Evolutionary conservation across 148 eudicot species (phyloP), one percentile per base, ranked within the genome.

Genomic region (Salicornia ramosissima): DNA sequence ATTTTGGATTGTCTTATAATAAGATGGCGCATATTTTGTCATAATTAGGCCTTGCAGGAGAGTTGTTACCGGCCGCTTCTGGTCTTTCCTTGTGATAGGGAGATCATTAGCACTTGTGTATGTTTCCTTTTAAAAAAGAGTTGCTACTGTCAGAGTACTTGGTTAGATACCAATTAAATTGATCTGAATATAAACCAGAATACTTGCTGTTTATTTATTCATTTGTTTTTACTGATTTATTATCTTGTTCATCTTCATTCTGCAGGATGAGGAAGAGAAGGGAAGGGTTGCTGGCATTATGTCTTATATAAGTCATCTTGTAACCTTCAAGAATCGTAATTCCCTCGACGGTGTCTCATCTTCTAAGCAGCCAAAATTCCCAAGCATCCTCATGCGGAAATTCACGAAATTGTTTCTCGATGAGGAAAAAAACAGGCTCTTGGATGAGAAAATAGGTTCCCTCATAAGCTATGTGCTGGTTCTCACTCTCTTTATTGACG

Each of bases 381-480:
- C 99, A 2, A 71, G 79, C 76, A 88, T 90, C 69, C 66, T 94
- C 12, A 46, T 25, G 46, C 90, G 83, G 72, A 94, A 81, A 76
- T 89, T 94, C 65, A 56, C 78, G 0, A 70, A 70, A 50, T 78
- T 91, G 91, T 94, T 91, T 80, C 74, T 75, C n/a, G 67, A 75
- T 30, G 7, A 76, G 5, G 86, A 79, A 0, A 75, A 64, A 40
- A 83, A 75, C 51, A 73, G 83, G 80, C 83, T 94, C 5, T 59
- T 87, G 0, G 87, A 84, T 53, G 97, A 87, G 30, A 94, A 91
- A 70, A 79, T 55, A 10, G 78, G 78, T 21, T 80, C 88, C 70
- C 83, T 94, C 15, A 80, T 91, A 54, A 83, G 91, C 71, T 86
- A 91, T 43, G 79, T 87, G 58, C 78, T 91, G 67, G 93, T 94